phyloP scores from a whole-genome alignment of 2,329 filamentous ascomycete genomes.

The Colletotrichum tanaceti region DNA sequence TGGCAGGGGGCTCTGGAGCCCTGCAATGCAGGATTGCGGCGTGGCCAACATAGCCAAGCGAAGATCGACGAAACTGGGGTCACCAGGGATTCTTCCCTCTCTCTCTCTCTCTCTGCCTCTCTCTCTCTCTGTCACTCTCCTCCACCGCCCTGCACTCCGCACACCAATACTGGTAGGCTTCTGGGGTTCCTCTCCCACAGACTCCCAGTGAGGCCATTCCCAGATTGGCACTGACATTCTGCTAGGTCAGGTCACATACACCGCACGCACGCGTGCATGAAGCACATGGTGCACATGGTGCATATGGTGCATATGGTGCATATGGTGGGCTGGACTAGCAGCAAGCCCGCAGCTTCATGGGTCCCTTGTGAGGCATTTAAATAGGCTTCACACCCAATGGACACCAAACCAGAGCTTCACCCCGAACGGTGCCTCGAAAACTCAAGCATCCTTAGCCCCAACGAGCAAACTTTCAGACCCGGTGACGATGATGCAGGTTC shows the following conservation, averaged over 20 bases:
- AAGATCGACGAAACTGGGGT: background rate
- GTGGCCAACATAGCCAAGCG: background rate
- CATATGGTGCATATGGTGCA: too few species aligned
- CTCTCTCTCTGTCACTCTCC: too few species aligned
- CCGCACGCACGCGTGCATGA: conserved; percentile 14
- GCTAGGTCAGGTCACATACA: background rate
- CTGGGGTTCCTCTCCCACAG: too few species aligned
- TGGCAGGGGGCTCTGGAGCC: background rate
- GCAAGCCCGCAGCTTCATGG: conserved; percentile 9
- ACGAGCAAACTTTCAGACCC: background rate
- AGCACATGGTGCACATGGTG: too few species aligned
- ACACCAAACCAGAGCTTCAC: background rate
- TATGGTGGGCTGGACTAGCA: background rate
- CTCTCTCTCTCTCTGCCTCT: too few species aligned
- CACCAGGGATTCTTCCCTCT: background rate
- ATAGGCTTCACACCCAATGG: background rate
- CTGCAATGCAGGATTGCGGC: background rate
- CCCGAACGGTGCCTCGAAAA: background rate
- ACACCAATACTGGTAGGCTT: background rate
- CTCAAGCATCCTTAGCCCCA: conserved; percentile 8
- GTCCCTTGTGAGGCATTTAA: conserved; percentile 31
- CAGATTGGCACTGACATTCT: background rate
- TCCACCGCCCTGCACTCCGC: too few species aligned
- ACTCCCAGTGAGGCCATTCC: background rate
- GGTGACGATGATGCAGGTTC: background rate